Conservation (phyloP, 2,329 filamentous ascomycete species). For the Hypoxylon sp. region DNA sequence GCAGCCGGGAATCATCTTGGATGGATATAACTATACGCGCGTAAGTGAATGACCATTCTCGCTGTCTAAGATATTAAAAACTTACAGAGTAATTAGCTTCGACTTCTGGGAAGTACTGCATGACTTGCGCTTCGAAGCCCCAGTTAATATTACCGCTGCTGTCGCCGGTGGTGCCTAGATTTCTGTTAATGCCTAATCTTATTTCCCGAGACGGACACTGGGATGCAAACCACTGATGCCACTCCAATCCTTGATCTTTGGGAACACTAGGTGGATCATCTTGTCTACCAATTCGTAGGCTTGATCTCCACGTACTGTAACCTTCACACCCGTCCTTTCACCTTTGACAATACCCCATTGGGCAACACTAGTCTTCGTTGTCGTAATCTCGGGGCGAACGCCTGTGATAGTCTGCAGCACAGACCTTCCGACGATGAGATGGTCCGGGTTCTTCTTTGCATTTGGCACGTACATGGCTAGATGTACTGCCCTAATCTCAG, state of each 20-base stretch:
- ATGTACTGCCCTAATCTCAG: conserved; percentile 83
- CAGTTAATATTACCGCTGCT: conserved; percentile 88
- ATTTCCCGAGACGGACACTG: background rate
- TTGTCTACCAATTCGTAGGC: conserved; percentile 95
- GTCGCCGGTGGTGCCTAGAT: conserved; percentile 77
- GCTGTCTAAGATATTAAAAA: conserved; percentile 45
- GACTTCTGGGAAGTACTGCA: conserved; percentile 91
- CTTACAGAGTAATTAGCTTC: conserved; percentile 95
- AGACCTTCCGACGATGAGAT: conserved; percentile 86
- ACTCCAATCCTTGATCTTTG: conserved; percentile 95
- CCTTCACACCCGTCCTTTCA: conserved; percentile 81
- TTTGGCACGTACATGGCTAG: conserved; percentile 82
- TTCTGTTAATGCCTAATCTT: conserved; percentile 10
- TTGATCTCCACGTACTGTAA: conserved; percentile 81
- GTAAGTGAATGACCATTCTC: conserved; percentile 22
- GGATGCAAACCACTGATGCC: conserved; percentile 67
- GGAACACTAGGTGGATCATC: conserved; percentile 89
- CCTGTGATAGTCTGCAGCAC: conserved; percentile 89
- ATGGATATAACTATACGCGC: conserved; percentile 68
- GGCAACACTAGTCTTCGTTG: conserved; percentile 77
- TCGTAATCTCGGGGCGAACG: conserved; percentile 78
- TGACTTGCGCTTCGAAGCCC: conserved; percentile 81
- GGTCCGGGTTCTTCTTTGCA: conserved; percentile 78
- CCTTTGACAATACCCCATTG: conserved; percentile 82
- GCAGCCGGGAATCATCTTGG: conserved; percentile 85